Evolutionary conservation across 148 eudicot genomes (phyloP), one percentile per base, ranked within the genome.

Genomic region (Chenopodium formosanum): DNA sequence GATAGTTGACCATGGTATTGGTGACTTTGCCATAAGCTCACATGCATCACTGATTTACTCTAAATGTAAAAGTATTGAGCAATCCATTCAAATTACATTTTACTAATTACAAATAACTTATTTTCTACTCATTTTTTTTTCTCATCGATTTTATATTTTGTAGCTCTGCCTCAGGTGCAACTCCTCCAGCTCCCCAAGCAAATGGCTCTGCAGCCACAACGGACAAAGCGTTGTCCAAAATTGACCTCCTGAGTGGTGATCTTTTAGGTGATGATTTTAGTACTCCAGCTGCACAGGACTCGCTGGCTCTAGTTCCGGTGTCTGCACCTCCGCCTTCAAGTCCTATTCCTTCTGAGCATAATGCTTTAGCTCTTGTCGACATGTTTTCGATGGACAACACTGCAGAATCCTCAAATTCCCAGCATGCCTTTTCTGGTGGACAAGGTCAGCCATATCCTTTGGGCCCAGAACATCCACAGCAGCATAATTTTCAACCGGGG

Each of bases 341-440:
- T 85, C 97, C 99, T 47, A 87, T 85, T 46, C 82, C 91, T 66
- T 88, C 91, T 68, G 87, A 89, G 75, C 89, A 90, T 78, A 92
- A 95, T 86, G 93, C 99, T 83, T 89, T 95, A 74, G 99, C 97
- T 82, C 92, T 95, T 79, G 87, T 92, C 46, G 94, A 93, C 86
- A 90, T 95, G 97, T 93, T 92, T 81, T 81, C 94, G 62, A 83
- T 80, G 25, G 83, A 74, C 84, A 82, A 77, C 67, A 76, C 83
- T 66, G 83, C 80, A 74, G 73, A 71, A 69, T 52, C 86, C 74
- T 73, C 79, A 58, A 85, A 76, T 71, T 66, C 84, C 82, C 92
- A 87, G 73, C 80, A 86, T 60, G 73, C 58, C 46, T 78, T 84
- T 85, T 67, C 92, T 34, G 73, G 78, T 63, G 92, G 87, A 29